Evolutionary conservation across 192 early-diverging fungal species (phyloP).

Genomic region (Kappamyces sp.): DNA sequence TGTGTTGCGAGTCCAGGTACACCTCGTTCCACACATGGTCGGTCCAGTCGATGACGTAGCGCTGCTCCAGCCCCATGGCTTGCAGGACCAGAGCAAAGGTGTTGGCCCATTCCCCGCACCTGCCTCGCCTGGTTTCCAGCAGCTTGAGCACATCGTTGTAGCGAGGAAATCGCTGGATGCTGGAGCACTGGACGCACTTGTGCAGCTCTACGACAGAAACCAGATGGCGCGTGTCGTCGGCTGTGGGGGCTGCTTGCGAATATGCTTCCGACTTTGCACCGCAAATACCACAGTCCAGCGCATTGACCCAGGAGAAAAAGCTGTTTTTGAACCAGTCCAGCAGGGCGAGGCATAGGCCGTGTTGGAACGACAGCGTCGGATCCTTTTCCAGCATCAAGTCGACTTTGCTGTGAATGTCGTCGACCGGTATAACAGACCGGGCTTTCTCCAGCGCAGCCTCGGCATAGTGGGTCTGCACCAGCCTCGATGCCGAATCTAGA

Average conservation of each 20-base stretch:
- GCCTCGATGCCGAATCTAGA: no score
- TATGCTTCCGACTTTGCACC: constrained; percentile 3
- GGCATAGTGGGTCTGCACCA: no score
- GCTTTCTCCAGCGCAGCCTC: no score
- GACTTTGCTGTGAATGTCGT: no score
- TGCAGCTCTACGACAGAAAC: constrained; percentile 29
- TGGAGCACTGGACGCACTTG: constrained; percentile 19
- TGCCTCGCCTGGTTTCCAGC: constrained; percentile 33
- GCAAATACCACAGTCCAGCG: constrained; percentile 25
- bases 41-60: constrained; percentile 39
- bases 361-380: constrained; percentile 13
- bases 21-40: constrained; percentile 47
- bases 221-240: constrained; percentile 16
- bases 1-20: constrained; percentile 15
- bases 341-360: constrained; percentile 25
- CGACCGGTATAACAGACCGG: no score
- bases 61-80: constrained; percentile 38
- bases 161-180: constrained; percentile 32
- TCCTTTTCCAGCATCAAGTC: neutral
- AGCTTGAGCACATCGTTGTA: constrained; percentile 31
- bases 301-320: constrained; percentile 43
- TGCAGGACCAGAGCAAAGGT: constrained; percentile 28
- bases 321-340: constrained; percentile 37
- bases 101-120: constrained; percentile 47
- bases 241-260: constrained; percentile 19